Percentiles rank a stretch among this genome's conserved stretches.
Conservation (phyloP, 306 rosid genomes). For the Quercus cerris region DNA sequence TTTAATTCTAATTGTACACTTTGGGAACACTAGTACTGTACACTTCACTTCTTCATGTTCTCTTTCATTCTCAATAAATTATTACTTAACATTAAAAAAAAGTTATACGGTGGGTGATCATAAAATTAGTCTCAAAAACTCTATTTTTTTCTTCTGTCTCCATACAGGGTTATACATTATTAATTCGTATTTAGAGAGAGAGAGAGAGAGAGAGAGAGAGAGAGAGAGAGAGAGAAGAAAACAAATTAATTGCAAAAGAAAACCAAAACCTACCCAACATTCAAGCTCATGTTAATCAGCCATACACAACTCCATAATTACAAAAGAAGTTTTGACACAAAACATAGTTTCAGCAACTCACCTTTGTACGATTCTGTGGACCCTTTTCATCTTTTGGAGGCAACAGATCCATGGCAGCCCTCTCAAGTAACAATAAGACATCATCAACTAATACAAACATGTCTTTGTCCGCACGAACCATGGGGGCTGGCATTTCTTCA, state of each 20-base stretch:
- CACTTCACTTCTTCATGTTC: neutral
- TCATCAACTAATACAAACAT: constrained; percentile 90
- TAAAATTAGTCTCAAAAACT: neutral
- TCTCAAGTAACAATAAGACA: constrained; percentile 76
- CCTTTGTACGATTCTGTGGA: constrained; percentile 99
- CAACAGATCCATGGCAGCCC: constrained; percentile 92
- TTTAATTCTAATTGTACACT: neutral
- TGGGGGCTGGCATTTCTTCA: constrained; percentile 87
- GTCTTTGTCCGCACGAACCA: constrained; percentile 78
- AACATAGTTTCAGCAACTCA: constrained; percentile 27
- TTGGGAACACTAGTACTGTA: neutral
- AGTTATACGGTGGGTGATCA: neutral
- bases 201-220: too few species aligned
- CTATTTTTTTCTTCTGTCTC: neutral
- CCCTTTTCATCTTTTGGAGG: constrained; percentile 99
- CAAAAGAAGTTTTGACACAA: neutral
- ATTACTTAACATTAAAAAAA: neutral
- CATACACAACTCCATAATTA: too few species aligned
- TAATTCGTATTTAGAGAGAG: too few species aligned
- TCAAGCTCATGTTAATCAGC: too few species aligned
- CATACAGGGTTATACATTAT: neutral
- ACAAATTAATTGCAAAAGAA: too few species aligned
- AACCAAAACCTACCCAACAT: too few species aligned
- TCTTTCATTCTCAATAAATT: neutral
- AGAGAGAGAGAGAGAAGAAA: too few species aligned